Evolutionary conservation across 2,329 filamentous ascomycete genomes (phyloP).

Genomic region (Arachnomyces sp.): DNA sequence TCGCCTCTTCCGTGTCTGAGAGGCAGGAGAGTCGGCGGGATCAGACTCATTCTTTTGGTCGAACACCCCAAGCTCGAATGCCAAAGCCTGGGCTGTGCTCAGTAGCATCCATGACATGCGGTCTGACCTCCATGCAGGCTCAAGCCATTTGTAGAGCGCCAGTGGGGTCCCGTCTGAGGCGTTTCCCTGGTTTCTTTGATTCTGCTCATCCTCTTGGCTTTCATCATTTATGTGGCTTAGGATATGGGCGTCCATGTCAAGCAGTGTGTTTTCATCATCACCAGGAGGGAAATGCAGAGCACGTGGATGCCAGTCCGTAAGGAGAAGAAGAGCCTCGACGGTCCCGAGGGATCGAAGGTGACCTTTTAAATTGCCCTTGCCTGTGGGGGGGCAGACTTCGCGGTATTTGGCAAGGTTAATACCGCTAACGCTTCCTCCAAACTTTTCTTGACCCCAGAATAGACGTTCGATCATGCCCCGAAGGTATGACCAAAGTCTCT

Average conservation of each 20-base stretch:
- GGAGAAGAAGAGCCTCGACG: slow-evolving; percentile 84
- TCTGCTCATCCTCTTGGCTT: slow-evolving; percentile 32
- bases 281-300: slow-evolving; percentile 83
- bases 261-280: slow-evolving; percentile 56
- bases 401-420: slow-evolving; percentile 62
- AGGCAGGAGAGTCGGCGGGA: slow-evolving; percentile 41
- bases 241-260: slow-evolving; percentile 64
- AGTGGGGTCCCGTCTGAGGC: slow-evolving; percentile 65
- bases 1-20: slow-evolving; percentile 71
- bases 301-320: slow-evolving; percentile 95
- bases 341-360: slow-evolving; percentile 85
- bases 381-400: slow-evolving; percentile 51
- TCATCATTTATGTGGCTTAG: slow-evolving; percentile 54
- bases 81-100: slow-evolving; percentile 79
- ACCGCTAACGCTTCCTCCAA: slow-evolving; percentile 62
- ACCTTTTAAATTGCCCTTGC: slow-evolving; percentile 51
- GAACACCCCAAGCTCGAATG: slow-evolving; percentile 91
- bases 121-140: slow-evolving; percentile 89
- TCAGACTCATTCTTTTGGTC: slow-evolving; percentile 72
- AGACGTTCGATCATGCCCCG: slow-evolving; percentile 92
- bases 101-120: slow-evolving; percentile 98
- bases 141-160: slow-evolving; percentile 84
- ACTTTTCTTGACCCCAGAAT: slow-evolving; percentile 93
- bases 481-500: slow-evolving; percentile 90
- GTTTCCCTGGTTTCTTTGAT: slow-evolving; percentile 40